These are phyloP conservation scores for Monosporozyma servazzii DNA, from an alignment of 805 yeast genomes.

Conservation along the genomic window DNA sequence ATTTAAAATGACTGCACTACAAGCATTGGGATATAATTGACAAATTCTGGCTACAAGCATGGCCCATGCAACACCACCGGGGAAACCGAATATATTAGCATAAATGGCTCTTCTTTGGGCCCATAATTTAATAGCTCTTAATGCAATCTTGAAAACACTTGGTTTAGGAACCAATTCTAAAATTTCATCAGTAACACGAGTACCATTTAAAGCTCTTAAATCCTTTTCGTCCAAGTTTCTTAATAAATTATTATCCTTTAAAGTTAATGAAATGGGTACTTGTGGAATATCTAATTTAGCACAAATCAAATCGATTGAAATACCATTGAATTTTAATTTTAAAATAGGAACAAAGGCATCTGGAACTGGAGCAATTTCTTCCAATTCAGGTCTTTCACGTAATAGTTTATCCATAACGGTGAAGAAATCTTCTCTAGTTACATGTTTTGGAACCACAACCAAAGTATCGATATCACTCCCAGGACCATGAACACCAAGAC, in stretches of 20 bases:
- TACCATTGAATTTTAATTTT: conserved; percentile 78
- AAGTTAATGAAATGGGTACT: conserved; percentile 63
- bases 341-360: conserved; percentile 98
- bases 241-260: conserved; percentile 77
- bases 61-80: conserved; percentile 99
- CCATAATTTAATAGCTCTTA: conserved; percentile 92
- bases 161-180: conserved; percentile 84
- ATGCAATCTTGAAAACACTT: conserved; percentile 82
- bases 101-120: conserved; percentile 91
- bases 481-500: conserved; percentile 95
- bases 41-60: conserved; percentile 98
- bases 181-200: conserved; percentile 94
- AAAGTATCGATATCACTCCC: conserved; percentile 96
- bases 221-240: conserved; percentile 88
- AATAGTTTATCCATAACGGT: conserved; percentile 65
- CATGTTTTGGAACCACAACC: conserved; percentile 96
- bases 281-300: conserved; percentile 78
- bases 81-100: conserved; percentile 93
- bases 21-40: conserved; percentile 93
- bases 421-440: conserved; percentile 82
- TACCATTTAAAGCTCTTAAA: conserved; percentile 84
- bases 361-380: conserved; percentile 87
- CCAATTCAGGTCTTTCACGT: conserved; percentile 67
- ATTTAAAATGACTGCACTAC: conserved; percentile 81
- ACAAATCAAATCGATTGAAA: conserved; percentile 85